phyloP scores from a whole-genome alignment of 208 protist genomes.

The Herpetomonas muscarum region DNA sequence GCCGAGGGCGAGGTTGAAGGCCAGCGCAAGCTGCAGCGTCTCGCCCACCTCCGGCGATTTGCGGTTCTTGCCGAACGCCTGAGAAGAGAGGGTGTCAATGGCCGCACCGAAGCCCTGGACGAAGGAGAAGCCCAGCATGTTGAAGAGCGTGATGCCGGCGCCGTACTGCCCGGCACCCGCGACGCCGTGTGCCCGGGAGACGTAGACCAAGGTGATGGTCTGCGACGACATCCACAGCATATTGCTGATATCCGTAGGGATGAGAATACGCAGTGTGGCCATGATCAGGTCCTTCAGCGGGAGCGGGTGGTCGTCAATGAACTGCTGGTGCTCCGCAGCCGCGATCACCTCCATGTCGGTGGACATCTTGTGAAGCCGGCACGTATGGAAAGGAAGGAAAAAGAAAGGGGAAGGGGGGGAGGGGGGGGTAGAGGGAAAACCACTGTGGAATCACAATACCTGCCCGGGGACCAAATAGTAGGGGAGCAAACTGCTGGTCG shows the following conservation, averaged over 20 bases:
- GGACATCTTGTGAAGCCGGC: no score
- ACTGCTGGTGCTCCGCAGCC: not conserved
- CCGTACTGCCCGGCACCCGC: slow-evolving; percentile 50
- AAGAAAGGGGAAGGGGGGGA: not conserved
- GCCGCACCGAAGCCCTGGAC: slow-evolving; percentile 51
- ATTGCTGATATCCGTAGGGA: slow-evolving; percentile 54
- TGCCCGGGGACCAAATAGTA: no score
- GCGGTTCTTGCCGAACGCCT: slow-evolving; percentile 52
- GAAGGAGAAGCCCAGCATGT: slow-evolving; percentile 61
- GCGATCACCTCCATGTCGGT: no score
- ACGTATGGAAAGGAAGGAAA: not conserved
- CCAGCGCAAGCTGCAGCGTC: slow-evolving; percentile 54
- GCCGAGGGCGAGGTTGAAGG: slow-evolving; percentile 34
- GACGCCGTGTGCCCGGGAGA: slow-evolving; percentile 32
- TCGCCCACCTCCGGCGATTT: slow-evolving; percentile 56
- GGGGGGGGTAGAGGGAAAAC: not conserved
- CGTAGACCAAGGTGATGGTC: slow-evolving; percentile 54
- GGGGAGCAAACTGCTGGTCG: no score
- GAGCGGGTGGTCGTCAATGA: slow-evolving; percentile 14
- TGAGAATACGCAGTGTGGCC: slow-evolving; percentile 48
- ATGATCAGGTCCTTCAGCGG: slow-evolving; percentile 16
- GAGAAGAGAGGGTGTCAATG: slow-evolving; percentile 72
- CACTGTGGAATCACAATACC: no score
- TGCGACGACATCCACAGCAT: slow-evolving; percentile 66
- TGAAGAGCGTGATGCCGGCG: slow-evolving; percentile 59